These are phyloP conservation scores for Pseudogymnoascus sp. DNA, from an alignment of 2,329 filamentous ascomycete species.

Conservation along the genomic window DNA sequence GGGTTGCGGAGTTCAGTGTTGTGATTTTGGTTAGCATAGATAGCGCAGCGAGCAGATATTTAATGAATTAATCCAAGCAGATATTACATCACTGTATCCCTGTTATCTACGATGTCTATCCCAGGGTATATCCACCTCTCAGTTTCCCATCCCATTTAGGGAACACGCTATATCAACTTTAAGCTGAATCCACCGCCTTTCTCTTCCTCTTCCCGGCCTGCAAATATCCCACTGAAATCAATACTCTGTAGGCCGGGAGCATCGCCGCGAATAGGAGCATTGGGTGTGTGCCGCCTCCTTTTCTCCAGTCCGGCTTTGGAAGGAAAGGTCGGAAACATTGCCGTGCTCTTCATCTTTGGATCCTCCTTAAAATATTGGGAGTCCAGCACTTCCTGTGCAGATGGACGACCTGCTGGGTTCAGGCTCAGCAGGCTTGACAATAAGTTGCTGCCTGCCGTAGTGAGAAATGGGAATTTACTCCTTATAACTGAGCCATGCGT, in stretches of 20 bases:
- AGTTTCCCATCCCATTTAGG: neutral
- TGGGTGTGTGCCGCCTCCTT: conserved; percentile 63
- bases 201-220: conserved; percentile 55
- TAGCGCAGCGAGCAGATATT: neutral
- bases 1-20: neutral
- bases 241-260: conserved; percentile 43
- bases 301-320: conserved; percentile 90
- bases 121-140: conserved; percentile 9
- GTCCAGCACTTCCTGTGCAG: conserved; percentile 63
- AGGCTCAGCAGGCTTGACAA: conserved; percentile 63
- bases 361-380: conserved; percentile 85
- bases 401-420: conserved; percentile 63
- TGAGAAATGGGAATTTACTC: conserved; percentile 73
- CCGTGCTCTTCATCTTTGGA: conserved; percentile 79
- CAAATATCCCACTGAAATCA: conserved; percentile 66
- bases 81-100: neutral
- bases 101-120: neutral
- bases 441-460: conserved; percentile 61
- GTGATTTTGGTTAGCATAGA: conserved; percentile 1
- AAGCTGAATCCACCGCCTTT: conserved; percentile 58
- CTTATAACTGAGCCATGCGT: conserved; percentile 51
- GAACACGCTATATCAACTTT: conserved; percentile 43
- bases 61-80: conserved; percentile 4
- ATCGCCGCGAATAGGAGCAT: conserved; percentile 73
- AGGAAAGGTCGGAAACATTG: conserved; percentile 95